Conservation (phyloP, 345 rosid species). For the Lumnitzera racemosa region DNA sequence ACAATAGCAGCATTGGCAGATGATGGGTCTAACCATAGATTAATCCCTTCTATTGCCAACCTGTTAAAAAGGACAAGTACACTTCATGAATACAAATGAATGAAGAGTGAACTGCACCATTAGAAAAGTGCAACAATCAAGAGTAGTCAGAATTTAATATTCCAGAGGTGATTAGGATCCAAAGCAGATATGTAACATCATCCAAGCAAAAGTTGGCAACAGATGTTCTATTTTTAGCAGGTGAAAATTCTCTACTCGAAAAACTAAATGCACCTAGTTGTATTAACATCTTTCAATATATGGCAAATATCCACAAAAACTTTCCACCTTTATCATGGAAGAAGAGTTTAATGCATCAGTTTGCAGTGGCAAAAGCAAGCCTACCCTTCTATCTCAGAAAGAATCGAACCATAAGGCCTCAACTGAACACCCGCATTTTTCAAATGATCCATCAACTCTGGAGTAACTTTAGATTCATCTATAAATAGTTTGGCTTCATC, state of each 20-base stretch:
- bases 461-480: conserved; percentile 62
- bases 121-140: background rate
- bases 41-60: conserved; percentile 59
- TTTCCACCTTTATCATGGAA: no score
- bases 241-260: background rate
- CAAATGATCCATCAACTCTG: conserved; percentile 70
- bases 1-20: conserved; percentile 77
- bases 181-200: no score
- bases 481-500: conserved; percentile 61
- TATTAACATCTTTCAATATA: no score
- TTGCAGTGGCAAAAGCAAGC: background rate
- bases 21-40: conserved; percentile 80
- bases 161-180: no score
- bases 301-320: no score
- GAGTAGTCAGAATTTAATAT: background rate
- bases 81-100: background rate
- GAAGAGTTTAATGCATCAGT: background rate
- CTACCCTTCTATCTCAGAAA: conserved; percentile 70
- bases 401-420: conserved; percentile 66
- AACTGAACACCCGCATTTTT: conserved; percentile 56
- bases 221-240: no score
- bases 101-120: background rate
- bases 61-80: conserved; percentile 29
- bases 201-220: no score
- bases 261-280: no score